Evolutionary conservation across 345 rosid species (phyloP), one percentile per base, ranked within the genome.

Genomic region (Eucalyptus fibrosa): DNA sequence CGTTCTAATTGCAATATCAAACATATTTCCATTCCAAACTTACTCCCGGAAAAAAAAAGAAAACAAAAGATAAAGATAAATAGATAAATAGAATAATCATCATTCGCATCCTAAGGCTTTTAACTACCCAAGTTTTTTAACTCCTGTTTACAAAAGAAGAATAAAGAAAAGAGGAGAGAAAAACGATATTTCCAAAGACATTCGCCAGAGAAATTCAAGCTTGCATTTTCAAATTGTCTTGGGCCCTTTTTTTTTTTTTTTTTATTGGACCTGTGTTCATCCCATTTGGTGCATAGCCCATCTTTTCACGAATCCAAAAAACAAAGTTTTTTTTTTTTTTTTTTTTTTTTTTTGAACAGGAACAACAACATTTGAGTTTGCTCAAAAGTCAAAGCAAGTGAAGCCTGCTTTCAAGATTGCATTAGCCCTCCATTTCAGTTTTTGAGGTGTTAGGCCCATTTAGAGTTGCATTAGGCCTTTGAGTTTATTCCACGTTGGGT

Each of bases 21-120:
- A 53, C 4, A 53, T 53, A 53, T 53, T 53, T 53, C 9, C 56
- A 1, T 53, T 53, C 2, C 9, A 53, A 53, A 53, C 24, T 1
- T 53, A 53, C 9, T 53, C 23, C 21, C 0, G 0, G 1, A 51
- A 50, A 50, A 0, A 50, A 3, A 17, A 3, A 7, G 7, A 6
- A 17, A 6, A 51, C 0, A 44, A 44, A 1, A n/a, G n/a, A n/a
- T n/a, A n/a, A n/a, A n/a, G n/a, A 50, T 2, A 51, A 7, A 51
- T 6, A 51, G 55, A 51, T 1, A 51, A 17, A 17, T 1, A 1
- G 4, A 51, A 51, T 51, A 51, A 51, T 51, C 55, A 51, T 51
- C 21, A 7, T 17, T 51, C 1, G 1, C 21, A 0, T 51, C 21
- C 8, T 51, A 17, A 51, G 19, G 8, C 3, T 17, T 50, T 50